A percentile compares a stretch with the other conserved stretches of the same genome.
Conservation (phyloP, 176 grass and related monocot genomes). For the Oryza brachyantha region DNA sequence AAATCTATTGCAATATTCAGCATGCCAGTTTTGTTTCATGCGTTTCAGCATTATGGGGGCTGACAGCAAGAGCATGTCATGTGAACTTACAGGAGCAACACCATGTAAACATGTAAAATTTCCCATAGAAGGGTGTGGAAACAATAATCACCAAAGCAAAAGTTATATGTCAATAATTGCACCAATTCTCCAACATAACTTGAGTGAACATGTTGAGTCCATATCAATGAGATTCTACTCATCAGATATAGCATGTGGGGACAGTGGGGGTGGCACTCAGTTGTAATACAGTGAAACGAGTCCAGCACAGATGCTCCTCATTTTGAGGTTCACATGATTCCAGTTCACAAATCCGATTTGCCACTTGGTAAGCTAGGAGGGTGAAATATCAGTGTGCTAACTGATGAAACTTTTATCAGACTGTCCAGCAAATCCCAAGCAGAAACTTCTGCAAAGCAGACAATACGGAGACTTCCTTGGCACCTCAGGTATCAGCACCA, state of each 20-base stretch:
- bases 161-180: neutral
- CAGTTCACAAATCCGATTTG: neutral
- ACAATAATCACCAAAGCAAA: neutral
- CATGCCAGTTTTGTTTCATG: neutral
- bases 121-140: neutral
- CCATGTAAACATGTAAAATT: neutral
- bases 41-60: neutral
- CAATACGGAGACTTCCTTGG: neutral
- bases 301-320: neutral
- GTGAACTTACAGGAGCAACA: neutral
- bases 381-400: too few relatives aligned
- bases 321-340: neutral
- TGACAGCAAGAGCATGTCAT: neutral
- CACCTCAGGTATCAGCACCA: neutral
- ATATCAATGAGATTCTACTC: neutral
- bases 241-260: neutral
- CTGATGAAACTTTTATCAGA: neutral
- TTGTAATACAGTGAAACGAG: neutral
- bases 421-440: neutral
- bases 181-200: neutral
- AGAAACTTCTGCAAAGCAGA: neutral
- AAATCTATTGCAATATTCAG: neutral
- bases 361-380: too few relatives aligned
- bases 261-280: neutral
- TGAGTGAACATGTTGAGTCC: neutral